Conservation (phyloP, 768 basidiomycete genomes). For the Sistotremastrum suecicum region DNA sequence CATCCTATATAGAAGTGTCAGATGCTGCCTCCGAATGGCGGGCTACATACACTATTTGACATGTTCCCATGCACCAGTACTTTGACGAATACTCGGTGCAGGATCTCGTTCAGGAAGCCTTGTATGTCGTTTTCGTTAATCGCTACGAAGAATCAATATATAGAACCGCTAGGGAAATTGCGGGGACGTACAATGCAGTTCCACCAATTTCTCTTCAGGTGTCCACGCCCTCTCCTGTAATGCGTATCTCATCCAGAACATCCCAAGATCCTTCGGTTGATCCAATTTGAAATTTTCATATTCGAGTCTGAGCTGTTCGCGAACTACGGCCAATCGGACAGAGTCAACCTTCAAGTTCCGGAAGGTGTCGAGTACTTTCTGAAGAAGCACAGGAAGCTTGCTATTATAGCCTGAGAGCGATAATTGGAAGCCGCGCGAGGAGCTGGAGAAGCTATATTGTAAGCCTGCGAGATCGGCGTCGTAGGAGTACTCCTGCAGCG, state of each 20-base stretch:
- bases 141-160: too few relatives aligned
- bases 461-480: conserved; percentile 88
- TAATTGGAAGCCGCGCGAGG: conserved; percentile 53
- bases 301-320: conserved; percentile 67
- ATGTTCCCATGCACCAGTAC: too few relatives aligned
- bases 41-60: neutral
- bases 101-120: too few relatives aligned
- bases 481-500: conserved; percentile 82
- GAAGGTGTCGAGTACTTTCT: conserved; percentile 57
- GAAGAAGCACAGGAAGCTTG: conserved; percentile 62
- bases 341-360: conserved; percentile 47
- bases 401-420: conserved; percentile 81
- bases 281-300: conserved; percentile 82
- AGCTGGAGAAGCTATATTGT: conserved; percentile 48
- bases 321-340: conserved; percentile 68
- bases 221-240: conserved; percentile 64
- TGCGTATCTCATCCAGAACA: conserved; percentile 60
- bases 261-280: conserved; percentile 68
- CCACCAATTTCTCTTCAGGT: conserved; percentile 57
- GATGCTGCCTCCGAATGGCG: neutral
- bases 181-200: conserved; percentile 49
- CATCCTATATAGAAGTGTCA: conserved; percentile 38
- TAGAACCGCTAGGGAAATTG: too few relatives aligned
- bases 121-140: too few relatives aligned
- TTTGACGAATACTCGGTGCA: too few relatives aligned